Conservation (phyloP, 2,329 filamentous ascomycete genomes). For the Hypomyces rosellus region DNA sequence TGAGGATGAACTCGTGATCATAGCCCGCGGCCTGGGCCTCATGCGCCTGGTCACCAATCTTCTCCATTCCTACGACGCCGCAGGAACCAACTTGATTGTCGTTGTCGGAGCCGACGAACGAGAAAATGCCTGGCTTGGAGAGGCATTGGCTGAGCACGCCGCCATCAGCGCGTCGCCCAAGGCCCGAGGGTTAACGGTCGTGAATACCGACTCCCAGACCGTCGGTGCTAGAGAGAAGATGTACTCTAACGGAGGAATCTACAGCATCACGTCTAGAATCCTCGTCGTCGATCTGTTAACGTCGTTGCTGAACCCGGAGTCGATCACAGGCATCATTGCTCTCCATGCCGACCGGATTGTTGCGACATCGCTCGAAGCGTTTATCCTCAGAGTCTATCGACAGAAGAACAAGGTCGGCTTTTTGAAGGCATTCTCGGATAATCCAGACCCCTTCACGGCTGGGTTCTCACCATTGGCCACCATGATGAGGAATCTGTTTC, state of each 20-base stretch:
- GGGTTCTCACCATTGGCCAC: slow-evolving; percentile 83
- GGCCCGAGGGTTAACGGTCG: slow-evolving; percentile 78
- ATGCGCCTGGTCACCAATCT: slow-evolving; percentile 92
- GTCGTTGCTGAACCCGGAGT: slow-evolving; percentile 71
- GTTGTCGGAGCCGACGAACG: slow-evolving; percentile 84
- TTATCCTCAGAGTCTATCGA: slow-evolving; percentile 87
- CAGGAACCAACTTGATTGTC: slow-evolving; percentile 86
- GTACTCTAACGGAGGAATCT: slow-evolving; percentile 82
- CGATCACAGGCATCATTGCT: slow-evolving; percentile 78
- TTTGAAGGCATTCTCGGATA: slow-evolving; percentile 92
- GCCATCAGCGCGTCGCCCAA: slow-evolving; percentile 77
- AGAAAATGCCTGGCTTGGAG: slow-evolving; percentile 95
- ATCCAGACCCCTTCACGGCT: slow-evolving; percentile 80
- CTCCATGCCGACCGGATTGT: slow-evolving; percentile 83
- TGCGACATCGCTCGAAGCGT: slow-evolving; percentile 86
- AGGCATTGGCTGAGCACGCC: slow-evolving; percentile 91
- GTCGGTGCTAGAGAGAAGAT: slow-evolving; percentile 85
- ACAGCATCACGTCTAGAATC: slow-evolving; percentile 94
- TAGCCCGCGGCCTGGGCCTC: slow-evolving; percentile 86
- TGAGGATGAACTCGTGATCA: slow-evolving; percentile 89
- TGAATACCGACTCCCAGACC: slow-evolving; percentile 91
- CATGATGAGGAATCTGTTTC: slow-evolving; percentile 84
- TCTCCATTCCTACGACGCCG: slow-evolving; percentile 92
- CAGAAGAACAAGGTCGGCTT: slow-evolving; percentile 94
- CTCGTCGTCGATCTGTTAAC: slow-evolving; percentile 89